Evolutionary conservation across 1,284 basidiomycete genomes (phyloP), one percentile per base, ranked within the genome.

Genomic region (Lentinula novae-zelandiae): DNA sequence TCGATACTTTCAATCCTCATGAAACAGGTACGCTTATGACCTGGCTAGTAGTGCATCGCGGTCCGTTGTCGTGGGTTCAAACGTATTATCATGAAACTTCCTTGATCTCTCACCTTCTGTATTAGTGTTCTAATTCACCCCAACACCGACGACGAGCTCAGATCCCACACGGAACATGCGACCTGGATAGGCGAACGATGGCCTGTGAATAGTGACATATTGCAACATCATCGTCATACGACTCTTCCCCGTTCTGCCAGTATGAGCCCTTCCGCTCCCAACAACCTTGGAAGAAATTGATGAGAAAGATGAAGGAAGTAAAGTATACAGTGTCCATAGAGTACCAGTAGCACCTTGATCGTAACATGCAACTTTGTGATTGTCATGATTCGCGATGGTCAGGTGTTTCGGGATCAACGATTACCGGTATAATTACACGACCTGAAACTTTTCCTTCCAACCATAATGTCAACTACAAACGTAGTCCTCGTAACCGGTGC

Each of bases 141-240:
- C 0, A 90, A 92, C 71, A 91, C 89, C 3, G 76, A 78, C 36
- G 74, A 89, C 64, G 59, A 77, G 1, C 74, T 78, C 65, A 77
- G 65, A 60, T 90, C 91, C 67, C 89, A 91, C 66, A 85, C 86
- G 0, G 82, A 85, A 63, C 73, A 82, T 1, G 80, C 79, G 59
- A 80, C 85, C 0, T 92, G 89, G 90, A 88, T 92, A 70, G 89
- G 89, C 5, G 76, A 70, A 51, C 77, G 79, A 4, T 86, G 82
- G 77, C 82, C 85, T 0, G 68, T 91, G 51, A 68, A 80, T 58
- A 68, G 76, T 1, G 78, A 82, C 5, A 65, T 79, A 56, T 62
- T 81, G 63, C 72, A 69, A 62, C 13, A 42, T 48, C 22, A 22
- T 22, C 46, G 46, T 22, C 46, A 22, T 3, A 9, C 3, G 17